Evolutionary conservation across 352 stramenopile genomes (phyloP).

Genomic region (Discostella stelligera): DNA sequence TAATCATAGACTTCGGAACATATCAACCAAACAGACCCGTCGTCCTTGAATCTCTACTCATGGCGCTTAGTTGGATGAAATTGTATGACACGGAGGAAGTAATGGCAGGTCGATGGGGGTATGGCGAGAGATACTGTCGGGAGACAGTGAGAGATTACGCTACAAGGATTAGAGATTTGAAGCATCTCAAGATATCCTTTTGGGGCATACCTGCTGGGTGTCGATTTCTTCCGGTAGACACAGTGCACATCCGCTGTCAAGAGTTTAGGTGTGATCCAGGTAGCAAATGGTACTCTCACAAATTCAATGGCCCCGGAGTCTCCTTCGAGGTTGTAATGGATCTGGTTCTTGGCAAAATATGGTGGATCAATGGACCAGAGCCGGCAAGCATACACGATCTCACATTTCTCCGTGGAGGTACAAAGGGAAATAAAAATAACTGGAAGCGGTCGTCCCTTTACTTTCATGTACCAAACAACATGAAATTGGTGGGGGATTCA

Average conservation of each 20-base stretch:
- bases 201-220: neutral
- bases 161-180: neutral
- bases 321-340: conserved; percentile 49
- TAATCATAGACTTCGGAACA: conserved; percentile 19
- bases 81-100: conserved; percentile 20
- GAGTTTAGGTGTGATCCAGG: conserved; percentile 44
- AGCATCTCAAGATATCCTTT: neutral
- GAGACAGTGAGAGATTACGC: conserved; percentile 9
- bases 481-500: conserved; percentile 27
- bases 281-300: conserved; percentile 52
- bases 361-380: conserved; percentile 26
- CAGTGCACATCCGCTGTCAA: neutral
- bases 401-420: conserved; percentile 26
- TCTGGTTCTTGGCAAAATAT: conserved; percentile 28
- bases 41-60: conserved; percentile 16
- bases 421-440: neutral
- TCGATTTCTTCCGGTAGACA: neutral
- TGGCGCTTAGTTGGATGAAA: conserved; percentile 19
- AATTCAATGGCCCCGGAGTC: conserved; percentile 41
- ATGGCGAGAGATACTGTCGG: conserved; percentile 10
- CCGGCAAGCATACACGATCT: conserved; percentile 26
- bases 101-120: conserved; percentile 12
- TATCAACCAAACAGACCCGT: neutral
- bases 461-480: conserved; percentile 10
- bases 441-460: conserved; percentile 20